Percentiles rank a stretch among this genome's conserved stretches.
Conservation (phyloP, 2,329 filamentous ascomycete genomes). For the Nigrospora osmanthi region DNA sequence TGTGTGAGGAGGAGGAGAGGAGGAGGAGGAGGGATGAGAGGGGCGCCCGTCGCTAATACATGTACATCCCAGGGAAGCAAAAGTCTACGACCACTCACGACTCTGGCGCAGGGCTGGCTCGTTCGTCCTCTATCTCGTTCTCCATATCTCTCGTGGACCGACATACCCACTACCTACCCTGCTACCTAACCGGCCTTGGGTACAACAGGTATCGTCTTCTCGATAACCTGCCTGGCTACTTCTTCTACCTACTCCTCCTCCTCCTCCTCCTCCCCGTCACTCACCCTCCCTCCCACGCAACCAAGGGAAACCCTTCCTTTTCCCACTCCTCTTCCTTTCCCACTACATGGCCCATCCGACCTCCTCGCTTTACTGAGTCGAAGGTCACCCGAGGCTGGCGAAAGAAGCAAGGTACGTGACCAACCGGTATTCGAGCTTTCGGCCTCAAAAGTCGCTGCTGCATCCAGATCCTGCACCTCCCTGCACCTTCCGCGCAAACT, state of each 20-base stretch:
- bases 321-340: slow-evolving; percentile 21
- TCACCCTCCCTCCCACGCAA: slow-evolving; percentile 15
- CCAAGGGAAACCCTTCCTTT: slow-evolving; percentile 16
- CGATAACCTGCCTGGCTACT: slow-evolving; percentile 12
- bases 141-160: not conserved
- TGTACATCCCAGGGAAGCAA: not conserved
- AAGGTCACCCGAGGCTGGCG: slow-evolving; percentile 19
- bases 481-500: slow-evolving; percentile 11
- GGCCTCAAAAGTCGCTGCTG: not conserved
- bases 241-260: slow-evolving; percentile 14
- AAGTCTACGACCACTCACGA: not conserved
- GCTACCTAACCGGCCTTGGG: slow-evolving; percentile 6
- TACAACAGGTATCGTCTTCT: slow-evolving; percentile 7
- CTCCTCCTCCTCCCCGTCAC: slow-evolving; percentile 10
- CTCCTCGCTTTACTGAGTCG: slow-evolving; percentile 23
- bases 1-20: not conserved
- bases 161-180: slow-evolving; percentile 7
- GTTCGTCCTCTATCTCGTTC: slow-evolving; percentile 1
- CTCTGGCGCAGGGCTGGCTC: not conserved
- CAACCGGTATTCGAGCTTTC: not conserved
- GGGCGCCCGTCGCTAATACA: not conserved
- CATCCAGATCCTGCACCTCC: slow-evolving; percentile 1
- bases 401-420: slow-evolving; percentile 21
- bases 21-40: not conserved
- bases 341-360: slow-evolving; percentile 23